Percentiles rank a stretch among this genome's conserved stretches.
phyloP scores from a whole-genome alignment of 495 filamentous ascomycete genomes.

The Penicillium pancosmium region DNA sequence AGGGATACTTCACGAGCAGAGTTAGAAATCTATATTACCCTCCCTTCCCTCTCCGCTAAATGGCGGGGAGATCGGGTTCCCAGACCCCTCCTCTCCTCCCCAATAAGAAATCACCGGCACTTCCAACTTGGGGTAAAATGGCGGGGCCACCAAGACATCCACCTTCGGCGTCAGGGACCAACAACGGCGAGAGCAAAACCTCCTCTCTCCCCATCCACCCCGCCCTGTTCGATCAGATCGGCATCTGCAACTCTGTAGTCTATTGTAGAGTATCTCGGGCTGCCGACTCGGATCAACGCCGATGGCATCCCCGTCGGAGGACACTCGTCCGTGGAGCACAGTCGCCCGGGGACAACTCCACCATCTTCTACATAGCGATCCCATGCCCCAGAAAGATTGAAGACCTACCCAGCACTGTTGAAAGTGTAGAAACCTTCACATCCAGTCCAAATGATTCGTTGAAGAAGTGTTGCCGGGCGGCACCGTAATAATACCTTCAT shows the following conservation, averaged over 20 bases:
- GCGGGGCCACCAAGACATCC: slow-evolving; percentile 1
- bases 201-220: not conserved
- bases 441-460: slow-evolving; percentile 3
- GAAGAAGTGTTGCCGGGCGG: slow-evolving; percentile 1
- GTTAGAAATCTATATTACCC: not conserved
- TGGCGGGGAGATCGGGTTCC: not conserved
- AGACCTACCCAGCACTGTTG: not conserved
- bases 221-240: not conserved
- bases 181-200: slow-evolving; percentile 5
- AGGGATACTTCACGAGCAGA: not conserved
- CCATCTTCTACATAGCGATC: slow-evolving; percentile 21
- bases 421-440: not conserved
- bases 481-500: not conserved
- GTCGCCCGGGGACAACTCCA: slow-evolving; percentile 31
- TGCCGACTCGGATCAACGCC: slow-evolving; percentile 22
- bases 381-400: not conserved
- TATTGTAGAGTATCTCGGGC: slow-evolving; percentile 2
- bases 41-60: not conserved
- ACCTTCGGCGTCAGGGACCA: slow-evolving; percentile 13
- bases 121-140: not conserved
- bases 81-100: not conserved
- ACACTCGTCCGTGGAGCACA: slow-evolving; percentile 31
- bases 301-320: slow-evolving; percentile 14
- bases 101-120: not conserved
- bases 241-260: not conserved